Percentiles rank a stretch among this genome's conserved stretches.
These are phyloP conservation scores for Solanum appendiculatum DNA, from an alignment of 257 asterid genomes.

Conservation along the genomic window DNA sequence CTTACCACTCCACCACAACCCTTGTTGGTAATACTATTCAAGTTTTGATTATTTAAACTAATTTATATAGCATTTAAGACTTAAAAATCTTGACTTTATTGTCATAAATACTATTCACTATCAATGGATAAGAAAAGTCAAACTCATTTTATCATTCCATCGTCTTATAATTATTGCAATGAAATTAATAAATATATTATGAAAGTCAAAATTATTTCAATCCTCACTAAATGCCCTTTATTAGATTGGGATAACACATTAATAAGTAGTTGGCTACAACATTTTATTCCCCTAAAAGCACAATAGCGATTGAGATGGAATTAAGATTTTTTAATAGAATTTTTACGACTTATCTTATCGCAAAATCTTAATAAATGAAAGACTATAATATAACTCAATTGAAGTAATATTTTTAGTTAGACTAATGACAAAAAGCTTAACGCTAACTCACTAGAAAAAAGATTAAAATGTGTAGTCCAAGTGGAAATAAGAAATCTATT, in stretches of 20 bases:
- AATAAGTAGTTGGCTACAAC: not conserved
- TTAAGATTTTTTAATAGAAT: too few species aligned
- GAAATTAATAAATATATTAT: not conserved
- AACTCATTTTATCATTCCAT: not conserved
- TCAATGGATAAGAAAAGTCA: not conserved
- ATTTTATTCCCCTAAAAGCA: not conserved
- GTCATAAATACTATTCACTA: not conserved
- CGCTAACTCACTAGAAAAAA: not conserved
- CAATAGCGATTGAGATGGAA: not conserved
- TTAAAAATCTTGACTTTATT: not conserved
- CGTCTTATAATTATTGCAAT: not conserved
- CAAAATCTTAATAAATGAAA: not conserved
- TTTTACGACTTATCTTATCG: too few species aligned
- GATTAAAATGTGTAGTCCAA: not conserved
- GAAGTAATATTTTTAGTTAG: not conserved
- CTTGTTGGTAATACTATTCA: too few species aligned
- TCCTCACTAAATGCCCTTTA: not conserved
- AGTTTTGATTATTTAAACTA: not conserved
- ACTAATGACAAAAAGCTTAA: not conserved
- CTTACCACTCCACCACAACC: too few species aligned
- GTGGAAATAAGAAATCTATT: not conserved
- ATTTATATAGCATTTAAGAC: not conserved
- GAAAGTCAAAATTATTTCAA: not conserved
- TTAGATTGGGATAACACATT: not conserved
- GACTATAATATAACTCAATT: not conserved